Percentiles rank a stretch among this genome's conserved stretches.
These are phyloP conservation scores for Termitomyces sp. DNA, from an alignment of 768 basidiomycete species.

Conservation along the genomic window DNA sequence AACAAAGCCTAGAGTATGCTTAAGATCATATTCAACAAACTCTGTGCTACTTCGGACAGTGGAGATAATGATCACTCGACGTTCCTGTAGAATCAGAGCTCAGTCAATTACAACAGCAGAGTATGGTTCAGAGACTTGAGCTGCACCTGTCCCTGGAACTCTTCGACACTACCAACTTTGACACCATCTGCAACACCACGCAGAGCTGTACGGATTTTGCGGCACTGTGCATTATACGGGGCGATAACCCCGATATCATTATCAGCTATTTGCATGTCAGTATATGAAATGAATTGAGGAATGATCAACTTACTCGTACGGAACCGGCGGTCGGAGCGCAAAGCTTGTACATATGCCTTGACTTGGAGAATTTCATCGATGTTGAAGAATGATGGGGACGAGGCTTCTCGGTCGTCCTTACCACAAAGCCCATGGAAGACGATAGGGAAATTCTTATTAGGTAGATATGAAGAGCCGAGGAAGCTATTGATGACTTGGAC, in stretches of 20 bases:
- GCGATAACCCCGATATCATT: slow-evolving; percentile 66
- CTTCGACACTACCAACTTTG: slow-evolving; percentile 66
- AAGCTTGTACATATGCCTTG: slow-evolving; percentile 41
- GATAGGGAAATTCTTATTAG: slow-evolving; percentile 50
- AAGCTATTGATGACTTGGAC: slow-evolving; percentile 34
- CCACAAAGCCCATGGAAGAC: slow-evolving; percentile 60
- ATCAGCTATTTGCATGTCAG: slow-evolving; percentile 26
- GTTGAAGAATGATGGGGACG: slow-evolving; percentile 73
- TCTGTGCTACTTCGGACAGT: slow-evolving; percentile 54
- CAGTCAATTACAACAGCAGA: background rate
- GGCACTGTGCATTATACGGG: slow-evolving; percentile 61
- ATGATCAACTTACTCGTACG: slow-evolving; percentile 35
- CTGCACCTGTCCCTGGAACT: slow-evolving; percentile 63
- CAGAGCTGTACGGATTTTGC: slow-evolving; percentile 43
- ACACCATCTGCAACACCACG: slow-evolving; percentile 29
- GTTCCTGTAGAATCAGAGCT: slow-evolving; percentile 35
- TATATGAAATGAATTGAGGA: background rate
- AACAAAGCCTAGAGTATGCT: slow-evolving; percentile 56
- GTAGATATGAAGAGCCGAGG: slow-evolving; percentile 37
- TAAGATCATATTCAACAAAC: slow-evolving; percentile 46
- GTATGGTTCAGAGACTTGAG: slow-evolving; percentile 2
- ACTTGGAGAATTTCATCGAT: slow-evolving; percentile 55
- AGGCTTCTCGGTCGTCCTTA: slow-evolving; percentile 61
- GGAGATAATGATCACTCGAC: slow-evolving; percentile 54
- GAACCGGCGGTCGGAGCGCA: slow-evolving; percentile 30